Evolutionary conservation across 352 stramenopile genomes (phyloP), one percentile per base, ranked within the genome.

Genomic region (Phytophthora citrophthora): DNA sequence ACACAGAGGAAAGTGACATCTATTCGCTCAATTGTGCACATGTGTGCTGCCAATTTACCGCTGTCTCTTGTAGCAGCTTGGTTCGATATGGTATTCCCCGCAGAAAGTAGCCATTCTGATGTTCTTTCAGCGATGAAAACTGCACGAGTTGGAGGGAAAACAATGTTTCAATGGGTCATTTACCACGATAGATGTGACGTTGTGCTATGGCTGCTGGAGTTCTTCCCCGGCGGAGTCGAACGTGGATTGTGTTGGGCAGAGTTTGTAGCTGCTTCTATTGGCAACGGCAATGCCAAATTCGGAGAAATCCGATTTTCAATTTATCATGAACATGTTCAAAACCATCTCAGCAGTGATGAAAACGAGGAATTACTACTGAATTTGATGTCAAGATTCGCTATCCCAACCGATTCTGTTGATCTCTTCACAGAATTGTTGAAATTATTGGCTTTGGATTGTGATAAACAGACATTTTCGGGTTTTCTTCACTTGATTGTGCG

Each of bases 81-180:
- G 10, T 43, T 63, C 16, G 12, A 40, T n/a, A 24, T 26, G 16
- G 32, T 52, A 11, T 39, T 53, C 34, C 32, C 8, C 24, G 5
- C 0, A 18, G 58, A n/a, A 23, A 44, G 3, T 31, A 34, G 8
- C 9, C 29, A 34, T 34, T 34, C 12, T 5, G 48, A 60, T 40
- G 16, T 13, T 6, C 12, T 67, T 1, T 8, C 34, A 27, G n/a
- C 8, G 3, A 44, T 72, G 16, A 57, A 49, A 43, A 29, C 27
- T 5, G 48, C 55, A 20, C 68, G 61, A 20, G 67, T 85, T 2
- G 9, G 46, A 38, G 61, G 64, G 8, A 79, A 68, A 26, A 69
- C 64, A 0, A 44, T 83, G 20, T 13, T 40, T 0, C 48, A 79
- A 31, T 85, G 76, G 76, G 11, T 85, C 18, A 31, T 72, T n/a